Percentiles rank a stretch among this genome's conserved stretches.
These are phyloP conservation scores for Clitopilus hobsonii DNA, from an alignment of 768 basidiomycete species.

Conservation along the genomic window DNA sequence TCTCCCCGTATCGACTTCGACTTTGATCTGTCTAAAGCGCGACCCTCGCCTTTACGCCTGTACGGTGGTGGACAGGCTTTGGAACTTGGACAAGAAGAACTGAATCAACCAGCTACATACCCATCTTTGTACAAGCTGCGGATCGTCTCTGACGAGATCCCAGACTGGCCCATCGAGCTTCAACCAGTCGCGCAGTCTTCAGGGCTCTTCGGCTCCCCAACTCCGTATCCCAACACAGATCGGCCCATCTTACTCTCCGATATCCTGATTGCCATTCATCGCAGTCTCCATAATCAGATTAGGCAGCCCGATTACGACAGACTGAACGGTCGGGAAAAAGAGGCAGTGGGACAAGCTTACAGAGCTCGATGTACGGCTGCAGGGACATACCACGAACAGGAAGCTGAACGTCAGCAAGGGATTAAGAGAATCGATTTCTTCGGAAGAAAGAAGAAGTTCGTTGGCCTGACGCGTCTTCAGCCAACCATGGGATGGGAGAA, in stretches of 20 bases:
- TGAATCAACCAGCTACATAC: constrained; percentile 49
- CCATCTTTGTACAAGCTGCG: constrained; percentile 49
- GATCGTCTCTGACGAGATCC: constrained; percentile 53
- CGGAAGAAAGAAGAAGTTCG: constrained; percentile 38
- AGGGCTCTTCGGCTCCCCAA: neutral
- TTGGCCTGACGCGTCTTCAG: constrained; percentile 40
- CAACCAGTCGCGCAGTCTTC: constrained; percentile 22
- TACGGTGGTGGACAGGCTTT: constrained; percentile 32
- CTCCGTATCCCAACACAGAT: constrained; percentile 14
- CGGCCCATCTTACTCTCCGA: constrained; percentile 52
- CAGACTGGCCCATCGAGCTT: constrained; percentile 60
- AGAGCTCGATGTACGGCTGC: constrained; percentile 29
- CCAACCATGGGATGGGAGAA: constrained; percentile 27
- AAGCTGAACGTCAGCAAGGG: constrained; percentile 37
- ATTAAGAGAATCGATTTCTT: constrained; percentile 62
- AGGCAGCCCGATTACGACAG: constrained; percentile 34
- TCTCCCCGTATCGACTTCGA: constrained; percentile 37
- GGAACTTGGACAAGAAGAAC: constrained; percentile 37
- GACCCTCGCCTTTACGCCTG: constrained; percentile 39
- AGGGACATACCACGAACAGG: constrained; percentile 22
- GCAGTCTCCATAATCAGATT: constrained; percentile 39
- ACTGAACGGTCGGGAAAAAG: constrained; percentile 24
- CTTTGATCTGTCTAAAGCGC: constrained; percentile 51
- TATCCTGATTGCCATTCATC: constrained; percentile 47
- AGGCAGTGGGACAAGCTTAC: constrained; percentile 30